Percentiles rank a stretch among this genome's conserved stretches.
Evolutionary conservation across 139 green algal species (phyloP).

Genomic region (Astrephomene gubernaculifera): DNA sequence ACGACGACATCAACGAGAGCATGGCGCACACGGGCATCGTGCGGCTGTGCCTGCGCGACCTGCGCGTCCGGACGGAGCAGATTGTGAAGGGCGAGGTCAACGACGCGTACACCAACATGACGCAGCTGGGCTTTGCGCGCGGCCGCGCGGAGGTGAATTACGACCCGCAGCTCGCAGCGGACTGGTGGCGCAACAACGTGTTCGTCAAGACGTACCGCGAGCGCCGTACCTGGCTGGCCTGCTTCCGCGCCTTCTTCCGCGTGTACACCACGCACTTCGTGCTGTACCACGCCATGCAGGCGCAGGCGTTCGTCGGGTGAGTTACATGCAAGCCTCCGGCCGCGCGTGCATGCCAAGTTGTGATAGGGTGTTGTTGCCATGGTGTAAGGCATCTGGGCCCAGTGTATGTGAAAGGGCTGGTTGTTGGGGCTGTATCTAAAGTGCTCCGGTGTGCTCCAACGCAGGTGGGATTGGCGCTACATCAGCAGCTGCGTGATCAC

Average conservation of each 20-base stretch:
- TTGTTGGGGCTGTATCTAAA: too few species aligned
- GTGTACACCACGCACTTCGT: constrained; percentile 58
- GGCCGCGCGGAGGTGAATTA: constrained; percentile 36
- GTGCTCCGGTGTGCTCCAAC: too few species aligned
- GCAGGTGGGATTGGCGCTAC: constrained; percentile 51
- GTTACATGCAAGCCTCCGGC: too few species aligned
- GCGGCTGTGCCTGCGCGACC: constrained; percentile 30
- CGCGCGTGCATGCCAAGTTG: too few species aligned
- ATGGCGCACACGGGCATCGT: constrained; percentile 47
- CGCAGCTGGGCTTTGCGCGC: constrained; percentile 52
- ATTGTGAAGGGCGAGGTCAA: constrained; percentile 53
- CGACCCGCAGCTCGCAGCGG: constrained; percentile 53
- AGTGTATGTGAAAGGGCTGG: too few species aligned
- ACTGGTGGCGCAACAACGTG: constrained; percentile 60
- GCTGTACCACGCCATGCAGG: constrained; percentile 60
- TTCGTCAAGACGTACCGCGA: constrained; percentile 73
- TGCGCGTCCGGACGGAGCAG: constrained; percentile 39
- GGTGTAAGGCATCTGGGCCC: too few species aligned
- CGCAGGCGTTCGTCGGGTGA: constrained; percentile 38
- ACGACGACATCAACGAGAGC: constrained; percentile 45
- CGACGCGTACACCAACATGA: constrained; percentile 53
- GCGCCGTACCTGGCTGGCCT: constrained; percentile 55
- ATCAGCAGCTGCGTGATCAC: constrained; percentile 48
- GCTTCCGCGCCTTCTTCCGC: constrained; percentile 67
- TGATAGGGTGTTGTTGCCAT: too few species aligned